Percentiles rank a stretch among this genome's conserved stretches.
phyloP scores from a whole-genome alignment of 106 monocot species.

The Dendrobium chrysotoxum region DNA sequence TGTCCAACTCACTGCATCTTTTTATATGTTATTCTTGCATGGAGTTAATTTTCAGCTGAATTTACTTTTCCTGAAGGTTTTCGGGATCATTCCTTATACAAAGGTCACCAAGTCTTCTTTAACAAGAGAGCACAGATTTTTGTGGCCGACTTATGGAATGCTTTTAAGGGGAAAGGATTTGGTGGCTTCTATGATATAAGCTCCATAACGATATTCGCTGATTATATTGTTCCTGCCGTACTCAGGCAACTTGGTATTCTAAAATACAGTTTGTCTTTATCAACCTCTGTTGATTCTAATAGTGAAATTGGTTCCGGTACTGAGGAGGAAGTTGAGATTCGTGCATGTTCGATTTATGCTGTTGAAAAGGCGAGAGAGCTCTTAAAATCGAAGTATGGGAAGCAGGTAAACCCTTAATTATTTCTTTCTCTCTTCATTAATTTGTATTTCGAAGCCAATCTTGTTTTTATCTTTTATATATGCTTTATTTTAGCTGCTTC shows the following conservation, averaged over 20 bases:
- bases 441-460: background rate
- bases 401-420: constrained; percentile 38
- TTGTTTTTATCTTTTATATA: background rate
- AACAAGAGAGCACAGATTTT: constrained; percentile 98
- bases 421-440: background rate
- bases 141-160: constrained; percentile 92
- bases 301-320: constrained; percentile 72
- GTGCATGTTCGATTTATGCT: constrained; percentile 83
- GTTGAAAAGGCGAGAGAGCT: constrained; percentile 90
- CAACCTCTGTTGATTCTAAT: constrained; percentile 46
- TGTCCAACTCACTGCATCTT: background rate
- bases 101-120: constrained; percentile 81
- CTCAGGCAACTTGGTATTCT: constrained; percentile 77
- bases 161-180: constrained; percentile 83
- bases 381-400: constrained; percentile 52
- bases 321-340: constrained; percentile 90
- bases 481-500: background rate
- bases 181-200: constrained; percentile 74
- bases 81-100: constrained; percentile 92
- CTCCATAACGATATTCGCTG: constrained; percentile 91
- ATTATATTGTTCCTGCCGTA: constrained; percentile 96
- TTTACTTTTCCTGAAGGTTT: constrained; percentile 42
- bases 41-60: background rate
- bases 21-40: background rate
- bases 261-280: constrained; percentile 56